Evolutionary conservation across 306 rosid genomes (phyloP).

Genomic region (Sphenostylis stenocarpa): DNA sequence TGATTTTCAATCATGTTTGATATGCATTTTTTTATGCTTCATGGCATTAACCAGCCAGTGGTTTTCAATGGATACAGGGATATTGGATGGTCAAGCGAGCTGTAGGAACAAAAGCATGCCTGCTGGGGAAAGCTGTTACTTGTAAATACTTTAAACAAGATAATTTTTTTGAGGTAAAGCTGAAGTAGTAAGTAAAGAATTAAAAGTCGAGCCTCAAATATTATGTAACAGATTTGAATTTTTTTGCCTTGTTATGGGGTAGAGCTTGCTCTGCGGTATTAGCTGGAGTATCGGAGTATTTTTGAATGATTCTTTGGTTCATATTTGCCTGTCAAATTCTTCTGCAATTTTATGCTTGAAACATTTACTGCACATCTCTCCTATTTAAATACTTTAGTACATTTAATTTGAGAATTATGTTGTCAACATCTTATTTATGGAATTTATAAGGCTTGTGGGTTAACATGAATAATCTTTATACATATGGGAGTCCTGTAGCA

Average conservation of each 20-base stretch:
- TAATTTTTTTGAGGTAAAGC: slow-evolving; percentile 84
- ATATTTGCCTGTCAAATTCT: neutral
- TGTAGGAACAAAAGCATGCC: slow-evolving; percentile 98
- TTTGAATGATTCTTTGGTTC: neutral
- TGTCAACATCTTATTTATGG: neutral
- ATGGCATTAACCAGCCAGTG: slow-evolving; percentile 20
- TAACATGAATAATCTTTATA: neutral
- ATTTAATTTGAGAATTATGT: neutral
- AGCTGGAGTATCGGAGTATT: neutral
- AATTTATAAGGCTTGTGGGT: neutral
- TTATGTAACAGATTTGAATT: neutral
- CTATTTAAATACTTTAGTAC: neutral
- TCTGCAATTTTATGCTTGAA: neutral
- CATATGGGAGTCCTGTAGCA: neutral
- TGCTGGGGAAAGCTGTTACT: slow-evolving; percentile 87
- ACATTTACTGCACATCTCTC: neutral
- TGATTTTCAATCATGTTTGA: slow-evolving; percentile 24
- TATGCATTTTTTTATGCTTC: neutral
- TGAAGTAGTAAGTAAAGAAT: slow-evolving; percentile 1
- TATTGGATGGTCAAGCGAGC: slow-evolving; percentile 99
- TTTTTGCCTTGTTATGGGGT: neutral
- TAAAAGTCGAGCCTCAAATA: neutral
- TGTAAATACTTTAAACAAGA: slow-evolving; percentile 84
- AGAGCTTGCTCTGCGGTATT: neutral
- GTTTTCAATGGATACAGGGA: slow-evolving; percentile 61